Evolutionary conservation across 768 basidiomycete species (phyloP), one percentile per base, ranked within the genome.

Genomic region (Panellus pusillus): DNA sequence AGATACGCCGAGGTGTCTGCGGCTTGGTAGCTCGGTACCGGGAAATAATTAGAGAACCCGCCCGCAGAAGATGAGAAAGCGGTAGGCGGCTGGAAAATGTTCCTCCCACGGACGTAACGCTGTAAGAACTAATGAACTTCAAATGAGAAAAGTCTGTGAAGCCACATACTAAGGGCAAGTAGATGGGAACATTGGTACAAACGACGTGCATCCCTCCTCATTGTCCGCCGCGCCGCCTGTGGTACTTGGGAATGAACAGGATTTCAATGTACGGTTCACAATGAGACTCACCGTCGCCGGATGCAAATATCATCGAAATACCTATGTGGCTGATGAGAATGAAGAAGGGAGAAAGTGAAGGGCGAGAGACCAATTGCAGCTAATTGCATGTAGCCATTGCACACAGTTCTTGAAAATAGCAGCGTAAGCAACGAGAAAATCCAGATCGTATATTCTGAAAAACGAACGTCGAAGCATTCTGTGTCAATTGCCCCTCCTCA

Each of bases 381-480:
- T 19, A 52, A 31, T 41, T 52, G 52, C 52, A 52, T 52, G 52
- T 52, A 52, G 8, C 52, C 52, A 40, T 52, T 52, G 44, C 52
- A 52, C 43, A 50, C 20, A 36, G 49, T 43, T 31, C 49, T 50
- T 17, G 24, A 50, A 35, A 24, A 24, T 6, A 6, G 24, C 24
- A 29, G 15, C 36, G 38, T 35, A 17, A 39, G 29, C 35, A 38
- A 7, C n/a, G 27, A 38, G 43, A 44, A 45, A n/a, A 38, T 31
- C 29, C 45, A 44, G 35, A 44, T 28, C 13, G 44, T 36, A 45
- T 28, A 45, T 44, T 44, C 27, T 17, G 37, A 29, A 31, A 0
- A 29, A 31, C 52, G 29, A 17, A 52, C 52, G 52, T 52, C 41
- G 52, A n/a, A 40, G 31, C 38, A 41, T 28, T 52, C 29, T 24